Evolutionary conservation across 805 yeast genomes (phyloP).

Genomic region (Hanseniaspora pseudoguilliermondii): DNA sequence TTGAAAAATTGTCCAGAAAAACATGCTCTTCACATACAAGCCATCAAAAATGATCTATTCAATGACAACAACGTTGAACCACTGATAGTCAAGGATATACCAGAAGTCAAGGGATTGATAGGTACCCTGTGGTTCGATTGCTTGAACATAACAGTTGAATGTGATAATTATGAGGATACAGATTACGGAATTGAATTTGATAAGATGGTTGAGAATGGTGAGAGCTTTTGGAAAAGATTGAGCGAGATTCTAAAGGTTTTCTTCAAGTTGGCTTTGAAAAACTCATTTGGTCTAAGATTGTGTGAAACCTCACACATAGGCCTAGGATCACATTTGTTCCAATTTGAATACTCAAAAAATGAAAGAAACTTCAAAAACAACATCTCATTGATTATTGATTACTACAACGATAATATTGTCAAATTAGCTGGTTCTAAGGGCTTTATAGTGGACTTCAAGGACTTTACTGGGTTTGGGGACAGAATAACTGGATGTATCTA

Average conservation of each 20-base stretch:
- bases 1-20: slow-evolving; percentile 16
- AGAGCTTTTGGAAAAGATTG: slow-evolving; percentile 26
- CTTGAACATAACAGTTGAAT: background rate
- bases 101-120: slow-evolving; percentile 79
- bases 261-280: slow-evolving; percentile 22
- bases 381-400: slow-evolving; percentile 17
- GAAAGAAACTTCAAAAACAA: slow-evolving; percentile 12
- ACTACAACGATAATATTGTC: slow-evolving; percentile 22
- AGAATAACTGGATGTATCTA: slow-evolving; percentile 26
- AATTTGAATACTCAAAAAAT: slow-evolving; percentile 4
- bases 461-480: slow-evolving; percentile 27
- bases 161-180: slow-evolving; percentile 28
- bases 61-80: background rate
- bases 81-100: slow-evolving; percentile 26
- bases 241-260: slow-evolving; percentile 24
- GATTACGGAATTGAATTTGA: slow-evolving; percentile 45
- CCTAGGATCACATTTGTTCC: slow-evolving; percentile 11
- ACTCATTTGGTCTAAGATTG: slow-evolving; percentile 6
- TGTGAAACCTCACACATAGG: slow-evolving; percentile 10
- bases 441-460: slow-evolving; percentile 20
- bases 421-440: slow-evolving; percentile 26
- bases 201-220: slow-evolving; percentile 26
- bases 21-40: slow-evolving; percentile 33
- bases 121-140: slow-evolving; percentile 71
- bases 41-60: slow-evolving; percentile 43